These are phyloP conservation scores for Mrakia frigida DNA, from an alignment of 768 basidiomycete species.

Conservation along the genomic window DNA sequence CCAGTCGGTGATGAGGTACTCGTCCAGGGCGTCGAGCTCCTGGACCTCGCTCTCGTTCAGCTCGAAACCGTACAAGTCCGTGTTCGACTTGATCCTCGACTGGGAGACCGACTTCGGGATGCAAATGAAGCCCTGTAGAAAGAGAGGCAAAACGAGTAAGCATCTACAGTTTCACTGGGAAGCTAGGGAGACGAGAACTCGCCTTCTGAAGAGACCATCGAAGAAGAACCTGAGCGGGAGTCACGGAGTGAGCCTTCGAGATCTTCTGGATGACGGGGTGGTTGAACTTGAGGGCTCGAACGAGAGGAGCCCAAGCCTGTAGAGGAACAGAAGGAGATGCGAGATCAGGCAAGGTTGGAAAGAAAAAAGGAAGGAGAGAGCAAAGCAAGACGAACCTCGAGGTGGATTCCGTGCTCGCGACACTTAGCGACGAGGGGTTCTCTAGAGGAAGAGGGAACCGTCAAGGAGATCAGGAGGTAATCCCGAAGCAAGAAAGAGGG, in stretches of 20 bases:
- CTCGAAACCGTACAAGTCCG: conserved; percentile 50
- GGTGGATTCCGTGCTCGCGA: conserved; percentile 54
- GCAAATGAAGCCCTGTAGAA: conserved; percentile 44
- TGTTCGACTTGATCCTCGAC: conserved; percentile 48
- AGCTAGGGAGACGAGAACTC: conserved; percentile 40
- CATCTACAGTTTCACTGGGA: neutral
- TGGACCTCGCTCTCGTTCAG: conserved; percentile 49
- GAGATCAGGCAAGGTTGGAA: no score
- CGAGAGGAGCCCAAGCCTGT: conserved; percentile 70
- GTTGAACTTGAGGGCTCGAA: conserved; percentile 60
- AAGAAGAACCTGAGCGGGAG: conserved; percentile 61
- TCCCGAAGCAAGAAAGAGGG: no score
- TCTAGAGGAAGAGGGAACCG: conserved; percentile 32
- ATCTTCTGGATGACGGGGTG: conserved; percentile 53
- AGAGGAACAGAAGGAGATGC: neutral
- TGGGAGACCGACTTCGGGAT: conserved; percentile 51
- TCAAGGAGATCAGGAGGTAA: neutral
- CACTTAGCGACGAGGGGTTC: conserved; percentile 59
- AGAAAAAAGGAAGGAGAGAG: neutral
- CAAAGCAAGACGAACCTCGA: conserved; percentile 52
- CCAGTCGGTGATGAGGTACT: conserved; percentile 47
- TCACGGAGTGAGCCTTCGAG: conserved; percentile 55
- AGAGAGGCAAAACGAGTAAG: neutral
- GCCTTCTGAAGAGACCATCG: conserved; percentile 79
- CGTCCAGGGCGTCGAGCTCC: conserved; percentile 44